These are phyloP conservation scores for Aspergillus panamensis DNA, from an alignment of 495 filamentous ascomycete species.

Conservation along the genomic window DNA sequence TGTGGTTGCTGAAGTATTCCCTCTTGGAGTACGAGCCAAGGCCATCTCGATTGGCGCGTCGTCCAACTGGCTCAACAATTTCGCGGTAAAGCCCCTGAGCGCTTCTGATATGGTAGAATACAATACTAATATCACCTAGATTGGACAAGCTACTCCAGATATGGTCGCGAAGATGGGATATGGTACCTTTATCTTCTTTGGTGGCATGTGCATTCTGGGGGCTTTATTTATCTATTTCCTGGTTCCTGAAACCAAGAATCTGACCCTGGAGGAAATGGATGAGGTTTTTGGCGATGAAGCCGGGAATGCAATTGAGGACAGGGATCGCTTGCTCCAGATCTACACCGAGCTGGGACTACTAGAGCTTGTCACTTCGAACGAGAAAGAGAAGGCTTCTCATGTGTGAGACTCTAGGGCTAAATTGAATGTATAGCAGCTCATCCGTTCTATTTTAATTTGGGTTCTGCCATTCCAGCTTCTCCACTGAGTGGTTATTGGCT, in stretches of 20 bases:
- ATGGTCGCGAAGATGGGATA: constrained; percentile 63
- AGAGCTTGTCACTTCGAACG: too few species aligned
- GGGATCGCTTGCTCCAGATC: too few species aligned
- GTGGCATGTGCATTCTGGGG: constrained; percentile 58
- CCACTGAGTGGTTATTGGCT: too few species aligned
- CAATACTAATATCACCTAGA: constrained; percentile 58
- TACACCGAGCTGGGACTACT: too few species aligned
- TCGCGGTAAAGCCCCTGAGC: not conserved
- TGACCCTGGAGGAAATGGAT: constrained; percentile 54
- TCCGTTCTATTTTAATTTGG: too few species aligned
- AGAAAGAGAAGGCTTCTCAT: too few species aligned
- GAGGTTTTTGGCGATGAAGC: constrained; percentile 26
- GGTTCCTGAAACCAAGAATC: constrained; percentile 56
- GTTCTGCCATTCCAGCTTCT: too few species aligned
- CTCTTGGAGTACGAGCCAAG: constrained; percentile 66
- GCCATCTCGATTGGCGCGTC: constrained; percentile 69
- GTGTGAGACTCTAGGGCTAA: too few species aligned
- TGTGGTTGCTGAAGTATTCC: constrained; percentile 71
- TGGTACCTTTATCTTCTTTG: constrained; percentile 73
- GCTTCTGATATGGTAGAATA: constrained; percentile 25
- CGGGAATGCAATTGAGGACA: too few species aligned
- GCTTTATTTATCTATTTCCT: constrained; percentile 49
- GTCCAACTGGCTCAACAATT: constrained; percentile 28
- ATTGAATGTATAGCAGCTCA: too few species aligned
- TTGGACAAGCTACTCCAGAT: constrained; percentile 70